Conservation (phyloP, 2,329 filamentous ascomycete genomes). For the Neonectria coccinea region DNA sequence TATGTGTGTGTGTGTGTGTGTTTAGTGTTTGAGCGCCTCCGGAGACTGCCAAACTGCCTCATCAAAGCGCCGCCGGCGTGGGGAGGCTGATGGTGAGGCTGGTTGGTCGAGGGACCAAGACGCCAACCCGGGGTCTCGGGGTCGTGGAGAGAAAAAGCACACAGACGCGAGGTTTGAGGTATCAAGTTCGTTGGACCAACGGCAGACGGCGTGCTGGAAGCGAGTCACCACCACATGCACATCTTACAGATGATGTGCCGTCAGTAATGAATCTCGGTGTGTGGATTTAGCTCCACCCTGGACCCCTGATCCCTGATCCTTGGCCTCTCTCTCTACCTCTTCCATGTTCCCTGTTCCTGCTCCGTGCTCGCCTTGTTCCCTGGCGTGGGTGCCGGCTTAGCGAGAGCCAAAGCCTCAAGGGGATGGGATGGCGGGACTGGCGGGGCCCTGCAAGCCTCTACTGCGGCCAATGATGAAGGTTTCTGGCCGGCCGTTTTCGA, state of each 20-base stretch:
- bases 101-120: slow-evolving; percentile 1
- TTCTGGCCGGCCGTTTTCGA: slow-evolving; percentile 32
- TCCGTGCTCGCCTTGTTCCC: slow-evolving; percentile 14
- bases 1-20: not conserved
- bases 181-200: not conserved
- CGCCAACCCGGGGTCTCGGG: not conserved
- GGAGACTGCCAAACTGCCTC: not conserved
- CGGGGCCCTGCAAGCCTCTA: slow-evolving; percentile 28
- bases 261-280: slow-evolving; percentile 40
- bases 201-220: slow-evolving; percentile 12
- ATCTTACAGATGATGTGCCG: slow-evolving; percentile 17
- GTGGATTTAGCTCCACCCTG: slow-evolving; percentile 24
- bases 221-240: slow-evolving; percentile 22
- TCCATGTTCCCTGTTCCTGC: slow-evolving; percentile 9
- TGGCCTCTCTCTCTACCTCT: not conserved
- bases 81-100: slow-evolving; percentile 9
- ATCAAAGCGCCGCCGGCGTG: not conserved
- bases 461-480: slow-evolving; percentile 29
- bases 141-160: not conserved
- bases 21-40: slow-evolving; percentile 11
- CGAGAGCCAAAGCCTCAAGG: slow-evolving; percentile 36
- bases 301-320: not conserved
- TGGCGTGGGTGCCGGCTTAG: slow-evolving; percentile 33
- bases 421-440: slow-evolving; percentile 10
- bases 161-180: not conserved